phyloP scores from a whole-genome alignment of 1,284 basidiomycete genomes.

The Moesziomyces aphidis region DNA sequence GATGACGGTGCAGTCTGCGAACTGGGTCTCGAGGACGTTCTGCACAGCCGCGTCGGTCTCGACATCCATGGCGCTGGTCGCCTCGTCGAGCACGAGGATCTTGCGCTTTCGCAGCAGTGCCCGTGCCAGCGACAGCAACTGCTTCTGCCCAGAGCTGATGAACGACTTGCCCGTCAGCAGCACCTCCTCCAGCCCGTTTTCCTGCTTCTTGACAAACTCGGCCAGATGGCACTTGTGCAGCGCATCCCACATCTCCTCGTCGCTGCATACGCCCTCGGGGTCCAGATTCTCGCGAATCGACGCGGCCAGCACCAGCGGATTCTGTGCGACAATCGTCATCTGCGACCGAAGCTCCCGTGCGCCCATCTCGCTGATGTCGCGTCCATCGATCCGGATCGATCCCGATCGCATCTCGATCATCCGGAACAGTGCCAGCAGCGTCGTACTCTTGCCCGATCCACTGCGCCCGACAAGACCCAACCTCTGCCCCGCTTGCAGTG shows the following conservation, averaged over 20 bases:
- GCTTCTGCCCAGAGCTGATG: slow-evolving; percentile 61
- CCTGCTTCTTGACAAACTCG: slow-evolving; percentile 53
- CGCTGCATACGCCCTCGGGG: slow-evolving; percentile 45
- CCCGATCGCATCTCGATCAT: slow-evolving; percentile 52
- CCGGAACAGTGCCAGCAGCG: slow-evolving; percentile 53
- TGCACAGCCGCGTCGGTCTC: slow-evolving; percentile 72
- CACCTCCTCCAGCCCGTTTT: slow-evolving; percentile 46
- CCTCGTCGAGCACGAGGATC: slow-evolving; percentile 73
- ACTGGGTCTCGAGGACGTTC: slow-evolving; percentile 70
- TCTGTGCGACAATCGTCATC: slow-evolving; percentile 60
- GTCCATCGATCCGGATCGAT: slow-evolving; percentile 48
- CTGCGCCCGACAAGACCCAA: slow-evolving; percentile 51
- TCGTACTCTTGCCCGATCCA: slow-evolving; percentile 57
- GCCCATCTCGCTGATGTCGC: slow-evolving; percentile 19
- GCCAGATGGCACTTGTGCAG: slow-evolving; percentile 55
- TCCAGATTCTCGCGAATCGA: slow-evolving; percentile 63
- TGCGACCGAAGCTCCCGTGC: slow-evolving; percentile 34
- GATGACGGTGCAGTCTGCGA: slow-evolving; percentile 56
- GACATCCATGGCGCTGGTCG: slow-evolving; percentile 51
- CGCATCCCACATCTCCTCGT: slow-evolving; percentile 63
- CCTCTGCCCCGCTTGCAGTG: slow-evolving; percentile 35
- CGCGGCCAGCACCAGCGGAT: slow-evolving; percentile 59
- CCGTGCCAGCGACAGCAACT: slow-evolving; percentile 70
- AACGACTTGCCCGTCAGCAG: slow-evolving; percentile 27
- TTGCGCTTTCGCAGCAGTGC: slow-evolving; percentile 72